Evolutionary conservation across 1,284 basidiomycete species (phyloP).

Genomic region (Puccinia sorghi): DNA sequence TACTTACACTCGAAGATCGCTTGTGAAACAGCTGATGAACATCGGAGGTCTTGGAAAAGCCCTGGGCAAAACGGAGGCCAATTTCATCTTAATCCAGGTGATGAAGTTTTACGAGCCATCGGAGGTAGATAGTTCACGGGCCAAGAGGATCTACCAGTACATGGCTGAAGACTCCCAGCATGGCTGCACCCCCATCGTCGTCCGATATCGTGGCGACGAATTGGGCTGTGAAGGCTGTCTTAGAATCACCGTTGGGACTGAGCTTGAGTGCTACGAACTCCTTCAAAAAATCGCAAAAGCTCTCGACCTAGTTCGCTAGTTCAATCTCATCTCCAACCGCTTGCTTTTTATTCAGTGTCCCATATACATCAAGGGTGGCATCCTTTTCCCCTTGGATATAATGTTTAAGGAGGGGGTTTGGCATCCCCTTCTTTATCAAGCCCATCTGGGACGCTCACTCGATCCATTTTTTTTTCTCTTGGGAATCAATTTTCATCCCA

Average conservation of each 20-base stretch:
- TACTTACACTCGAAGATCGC: conserved; percentile 64
- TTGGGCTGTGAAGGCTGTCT: conserved; percentile 83
- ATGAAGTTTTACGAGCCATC: conserved; percentile 57
- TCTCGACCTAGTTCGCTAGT: conserved; percentile 50
- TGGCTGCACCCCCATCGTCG: conserved; percentile 69
- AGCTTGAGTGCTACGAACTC: conserved; percentile 68
- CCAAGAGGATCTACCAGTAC: conserved; percentile 73
- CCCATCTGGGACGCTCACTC: no score
- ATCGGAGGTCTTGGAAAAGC: conserved; percentile 69
- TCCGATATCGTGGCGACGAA: conserved; percentile 84
- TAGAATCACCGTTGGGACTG: conserved; percentile 85
- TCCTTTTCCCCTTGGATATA: no score
- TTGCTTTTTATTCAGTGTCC: no score
- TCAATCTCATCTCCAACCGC: neutral
- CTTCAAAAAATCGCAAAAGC: conserved; percentile 52
- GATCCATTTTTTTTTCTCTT: no score
- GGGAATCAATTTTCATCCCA: no score
- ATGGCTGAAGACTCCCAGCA: conserved; percentile 67
- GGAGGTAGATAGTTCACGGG: conserved; percentile 70
- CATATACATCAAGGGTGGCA: no score
- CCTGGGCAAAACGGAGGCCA: conserved; percentile 83
- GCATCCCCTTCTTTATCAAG: no score
- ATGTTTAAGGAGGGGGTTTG: no score
- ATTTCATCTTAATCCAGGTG: conserved; percentile 85
- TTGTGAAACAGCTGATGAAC: conserved; percentile 62